Evolutionary conservation across 345 rosid species (phyloP), one percentile per base, ranked within the genome.

Genomic region (Anacardium occidentale): DNA sequence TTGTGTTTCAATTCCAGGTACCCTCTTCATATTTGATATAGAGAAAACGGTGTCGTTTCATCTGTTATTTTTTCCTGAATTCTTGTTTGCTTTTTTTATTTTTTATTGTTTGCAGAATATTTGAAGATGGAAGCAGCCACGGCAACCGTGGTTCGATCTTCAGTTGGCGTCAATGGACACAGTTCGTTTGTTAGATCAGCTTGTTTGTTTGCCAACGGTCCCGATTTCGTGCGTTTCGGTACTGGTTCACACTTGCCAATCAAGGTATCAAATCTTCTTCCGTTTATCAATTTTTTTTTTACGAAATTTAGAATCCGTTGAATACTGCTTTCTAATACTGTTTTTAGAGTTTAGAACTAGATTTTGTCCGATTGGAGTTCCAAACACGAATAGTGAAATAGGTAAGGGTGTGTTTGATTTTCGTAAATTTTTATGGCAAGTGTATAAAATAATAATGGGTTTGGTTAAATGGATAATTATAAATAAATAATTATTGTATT

Each of bases 121-220:
- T 53, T 66, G 64, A 66, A 40, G 70, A 88, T 88, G 91, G 89
- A 85, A 29, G 87, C 85, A 10, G 76, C 76, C 25, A 64, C 84
- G 9, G 75, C 86, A 66, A 76, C 76, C 68, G 74, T 78, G 79
- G 47, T 79, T 67, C 74, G 67, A 34, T 79, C 85, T 63, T 80
- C 89, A 6, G 34, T 79, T 50, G 68, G 70, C 40, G 7, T 81
- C 10, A 56, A 15, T 26, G 72, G 61, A 69, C 73, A 83, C 47
- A 37, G 47, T 75, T 77, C 76, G 62, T 62, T 74, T 55, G 37
- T 78, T 10, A 68, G 88, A 87, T 77, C 86, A 66, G 80, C 75
- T 69, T 57, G 74, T 69, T 71, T 75, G 20, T 63, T 89, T 6
- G 57, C 89, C 22, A 74, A 60, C 26, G 55, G 73, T 7, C 84